phyloP scores from a whole-genome alignment of 768 basidiomycete species.

The Boletus tylopilopsis region DNA sequence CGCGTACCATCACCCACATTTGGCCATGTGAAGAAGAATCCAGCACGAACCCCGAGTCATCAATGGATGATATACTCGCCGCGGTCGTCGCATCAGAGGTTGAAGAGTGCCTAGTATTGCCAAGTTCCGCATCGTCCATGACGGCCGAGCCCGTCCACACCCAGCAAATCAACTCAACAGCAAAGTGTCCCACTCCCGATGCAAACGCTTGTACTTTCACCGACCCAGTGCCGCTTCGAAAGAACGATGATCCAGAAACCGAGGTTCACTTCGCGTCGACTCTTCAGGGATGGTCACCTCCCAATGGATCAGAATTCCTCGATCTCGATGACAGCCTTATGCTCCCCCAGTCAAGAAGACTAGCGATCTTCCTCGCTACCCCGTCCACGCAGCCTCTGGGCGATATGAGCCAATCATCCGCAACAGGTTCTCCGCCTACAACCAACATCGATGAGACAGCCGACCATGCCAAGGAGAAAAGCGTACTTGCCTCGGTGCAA shows the following conservation, averaged over 20 bases:
- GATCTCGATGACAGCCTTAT: slow-evolving; percentile 22
- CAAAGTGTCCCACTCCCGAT: neutral
- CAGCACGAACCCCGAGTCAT: slow-evolving; percentile 2
- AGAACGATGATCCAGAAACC: neutral
- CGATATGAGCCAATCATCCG: neutral
- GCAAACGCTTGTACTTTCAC: neutral
- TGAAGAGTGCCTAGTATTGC: slow-evolving; percentile 5
- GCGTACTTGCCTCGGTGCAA: neutral
- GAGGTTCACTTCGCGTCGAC: neutral
- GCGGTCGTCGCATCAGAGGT: neutral
- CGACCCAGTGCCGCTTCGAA: neutral
- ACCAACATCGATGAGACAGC: neutral
- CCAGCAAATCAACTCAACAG: neutral
- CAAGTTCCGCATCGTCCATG: neutral
- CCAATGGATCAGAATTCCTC: slow-evolving; percentile 22
- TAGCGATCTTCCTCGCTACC: neutral
- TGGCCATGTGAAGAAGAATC: slow-evolving; percentile 18
- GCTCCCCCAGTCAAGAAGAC: slow-evolving; percentile 2
- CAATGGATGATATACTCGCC: slow-evolving; percentile 20
- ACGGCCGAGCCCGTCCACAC: neutral
- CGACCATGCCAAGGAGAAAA: neutral
- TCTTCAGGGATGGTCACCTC: slow-evolving; percentile 27
- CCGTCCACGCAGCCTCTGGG: neutral
- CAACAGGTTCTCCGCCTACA: neutral
- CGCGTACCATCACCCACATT: slow-evolving; percentile 19